Evolutionary conservation across 179 eudicot genomes (phyloP), one percentile per base, ranked within the genome.

Genomic region (Actinidia arguta): DNA sequence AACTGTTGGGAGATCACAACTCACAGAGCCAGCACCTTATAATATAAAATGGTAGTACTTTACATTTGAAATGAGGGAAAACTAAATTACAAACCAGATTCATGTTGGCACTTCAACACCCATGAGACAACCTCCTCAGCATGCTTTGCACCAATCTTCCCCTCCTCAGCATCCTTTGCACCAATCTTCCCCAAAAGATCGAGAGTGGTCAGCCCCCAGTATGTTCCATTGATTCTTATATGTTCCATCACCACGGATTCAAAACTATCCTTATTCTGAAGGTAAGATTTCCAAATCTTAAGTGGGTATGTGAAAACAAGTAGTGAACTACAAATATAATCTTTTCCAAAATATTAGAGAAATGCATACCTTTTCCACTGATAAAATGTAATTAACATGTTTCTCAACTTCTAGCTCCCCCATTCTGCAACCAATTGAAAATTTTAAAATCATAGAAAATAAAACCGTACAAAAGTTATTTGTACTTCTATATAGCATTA

Each of bases 101-200:
- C 98, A 82, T 96, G 94, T 74, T 96, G 98, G 88, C 99, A 96
- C 77, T 91, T 80, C 95, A 96, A 92, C 79, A 95, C 83, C 98
- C 98, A 95, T 51, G 97, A 86, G 78, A 95, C 85, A 64, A 95
- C 90, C 84, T 95, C 94, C 61, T 93, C 93, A 80, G 90, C 80
- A 85, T 95, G 89, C 22, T 91, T 96, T 22, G 76, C 85, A 51
- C 84, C 85, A 85, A 95, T 90, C 90, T 95, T 96, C 63, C 95
- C 94, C 76, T n/a, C 94, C 61, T 93, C 93, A 80, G 90, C 80
- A 85, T 95, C 90, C 22, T 91, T 96, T 22, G 76, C 85, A 51
- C 84, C 85, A 85, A 95, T 90, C 90, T 95, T 96, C 63, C 95
- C 94, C 76, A 95, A 80, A 62, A 95, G 90, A 87, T 96, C 96